Evolutionary conservation across 73 alveolate species (phyloP), one percentile per base, ranked within the genome.

Genomic region (Breviolum minutum): DNA sequence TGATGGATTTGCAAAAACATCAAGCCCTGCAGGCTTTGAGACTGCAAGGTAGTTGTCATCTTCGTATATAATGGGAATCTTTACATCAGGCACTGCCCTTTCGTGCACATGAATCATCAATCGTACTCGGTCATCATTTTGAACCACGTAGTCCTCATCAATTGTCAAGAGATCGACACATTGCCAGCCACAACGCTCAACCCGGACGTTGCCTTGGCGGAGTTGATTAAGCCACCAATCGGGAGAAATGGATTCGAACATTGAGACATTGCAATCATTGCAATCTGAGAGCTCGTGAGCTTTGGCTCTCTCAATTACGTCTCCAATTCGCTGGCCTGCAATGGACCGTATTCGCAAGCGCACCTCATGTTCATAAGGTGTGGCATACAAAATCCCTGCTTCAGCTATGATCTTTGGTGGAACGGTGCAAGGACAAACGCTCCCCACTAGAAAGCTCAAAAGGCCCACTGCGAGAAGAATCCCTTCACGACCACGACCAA

Each of bases 221-320:
- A 90, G 87, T 63, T 90, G 96, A 62, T 40, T 61, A 60, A 90
- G 87, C 96, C 96, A 90, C 96, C 96, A 90, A 19, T 77, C 74
- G 17, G 96, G 96, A 22, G 96, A 90, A 6, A 71, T 71, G 24
- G 62, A 9, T 10, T 90, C 84, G 63, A 90, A 90, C 62, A 90
- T 90, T 7, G 77, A 16, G 20, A 8, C 60, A 54, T 83, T 60
- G 17, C 68, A 6, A 29, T 83, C 60, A 54, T 83, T 60, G 17
- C 68, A 6, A 29, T 83, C 93, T 17, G 69, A 40, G 8, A 7
- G 26, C 74, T 88, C 95, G 14, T 87, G 64, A 13, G 40, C 73
- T 29, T 88, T 48, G 9, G 87, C 96, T 12, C 29, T 2, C 8
- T 29, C 63, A 22, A 90, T 40, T 10, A 87, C 96, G n/a, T 90